These are phyloP conservation scores for Lasiosphaeria ovina DNA, from an alignment of 495 filamentous ascomycete genomes.

Conservation along the genomic window DNA sequence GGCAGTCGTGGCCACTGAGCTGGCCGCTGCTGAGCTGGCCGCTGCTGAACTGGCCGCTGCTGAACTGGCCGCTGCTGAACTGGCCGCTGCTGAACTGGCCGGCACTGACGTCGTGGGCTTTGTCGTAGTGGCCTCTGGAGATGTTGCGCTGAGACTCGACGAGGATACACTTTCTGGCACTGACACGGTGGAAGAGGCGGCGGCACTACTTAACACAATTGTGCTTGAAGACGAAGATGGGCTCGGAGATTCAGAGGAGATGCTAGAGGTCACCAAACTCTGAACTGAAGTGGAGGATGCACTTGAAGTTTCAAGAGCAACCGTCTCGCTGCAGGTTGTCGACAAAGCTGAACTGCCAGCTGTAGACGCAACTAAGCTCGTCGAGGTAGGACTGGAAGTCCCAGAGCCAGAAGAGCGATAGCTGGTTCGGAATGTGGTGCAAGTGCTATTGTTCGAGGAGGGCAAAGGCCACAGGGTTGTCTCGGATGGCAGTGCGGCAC, in stretches of 20 bases:
- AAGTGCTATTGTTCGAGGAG: slow-evolving; percentile 7
- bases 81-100: no score
- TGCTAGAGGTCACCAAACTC: no score
- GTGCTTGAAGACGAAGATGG: neutral
- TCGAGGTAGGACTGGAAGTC: neutral
- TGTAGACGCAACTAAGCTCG: neutral
- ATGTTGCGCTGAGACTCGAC: no score
- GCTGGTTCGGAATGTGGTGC: slow-evolving; percentile 18
- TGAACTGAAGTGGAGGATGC: no score
- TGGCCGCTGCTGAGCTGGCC: neutral
- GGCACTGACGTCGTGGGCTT: no score
- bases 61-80: no score
- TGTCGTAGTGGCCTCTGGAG: no score
- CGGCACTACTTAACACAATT: no score
- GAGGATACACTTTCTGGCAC: no score
- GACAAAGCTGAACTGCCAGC: neutral
- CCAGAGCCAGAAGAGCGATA: slow-evolving; percentile 8
- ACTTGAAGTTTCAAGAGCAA: neutral
- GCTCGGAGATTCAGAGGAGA: neutral
- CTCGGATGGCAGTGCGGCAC: slow-evolving; percentile 12
- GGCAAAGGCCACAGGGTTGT: slow-evolving; percentile 21
- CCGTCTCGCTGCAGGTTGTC: slow-evolving; percentile 10
- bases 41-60: neutral
- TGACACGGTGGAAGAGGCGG: no score
- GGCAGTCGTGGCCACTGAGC: neutral